Evolutionary conservation across 768 basidiomycete species (phyloP).

Genomic region (Mycena rosella): DNA sequence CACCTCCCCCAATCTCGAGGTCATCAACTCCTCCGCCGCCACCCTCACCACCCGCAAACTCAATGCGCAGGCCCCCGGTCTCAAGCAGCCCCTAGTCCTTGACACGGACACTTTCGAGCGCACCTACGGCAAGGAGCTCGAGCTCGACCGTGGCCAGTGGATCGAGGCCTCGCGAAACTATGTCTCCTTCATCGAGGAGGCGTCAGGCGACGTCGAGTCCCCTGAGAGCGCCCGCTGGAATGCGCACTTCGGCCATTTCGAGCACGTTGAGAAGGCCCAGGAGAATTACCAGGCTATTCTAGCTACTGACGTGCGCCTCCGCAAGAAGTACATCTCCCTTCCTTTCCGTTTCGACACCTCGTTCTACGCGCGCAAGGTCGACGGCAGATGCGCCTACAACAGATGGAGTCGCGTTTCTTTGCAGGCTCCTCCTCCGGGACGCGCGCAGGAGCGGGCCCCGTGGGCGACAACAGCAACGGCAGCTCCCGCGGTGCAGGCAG

Average conservation of each 20-base stretch:
- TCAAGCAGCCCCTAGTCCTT: background rate
- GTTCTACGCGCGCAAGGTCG: no score
- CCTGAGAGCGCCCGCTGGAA: background rate
- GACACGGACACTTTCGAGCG: background rate
- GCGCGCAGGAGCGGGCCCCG: no score
- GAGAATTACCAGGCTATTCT: conserved; percentile 9
- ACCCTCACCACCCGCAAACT: background rate
- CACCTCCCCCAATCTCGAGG: background rate
- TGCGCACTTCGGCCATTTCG: conserved; percentile 9
- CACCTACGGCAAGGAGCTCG: background rate
- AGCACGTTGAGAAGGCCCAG: background rate
- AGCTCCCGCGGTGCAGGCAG: background rate
- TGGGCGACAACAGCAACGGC: no score
- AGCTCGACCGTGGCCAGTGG: conserved; percentile 11
- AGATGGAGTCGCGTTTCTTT: no score
- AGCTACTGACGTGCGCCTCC: background rate
- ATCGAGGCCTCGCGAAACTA: background rate
- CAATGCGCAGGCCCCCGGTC: background rate
- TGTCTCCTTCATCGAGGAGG: background rate
- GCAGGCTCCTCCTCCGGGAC: no score
- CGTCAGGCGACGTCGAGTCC: background rate
- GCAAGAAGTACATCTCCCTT: background rate
- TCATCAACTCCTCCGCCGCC: background rate
- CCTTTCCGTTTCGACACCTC: background rate
- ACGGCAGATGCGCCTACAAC: no score